These are phyloP conservation scores for Coemansia sp. DNA, from an alignment of 192 early-diverging fungal species.

Conservation along the genomic window DNA sequence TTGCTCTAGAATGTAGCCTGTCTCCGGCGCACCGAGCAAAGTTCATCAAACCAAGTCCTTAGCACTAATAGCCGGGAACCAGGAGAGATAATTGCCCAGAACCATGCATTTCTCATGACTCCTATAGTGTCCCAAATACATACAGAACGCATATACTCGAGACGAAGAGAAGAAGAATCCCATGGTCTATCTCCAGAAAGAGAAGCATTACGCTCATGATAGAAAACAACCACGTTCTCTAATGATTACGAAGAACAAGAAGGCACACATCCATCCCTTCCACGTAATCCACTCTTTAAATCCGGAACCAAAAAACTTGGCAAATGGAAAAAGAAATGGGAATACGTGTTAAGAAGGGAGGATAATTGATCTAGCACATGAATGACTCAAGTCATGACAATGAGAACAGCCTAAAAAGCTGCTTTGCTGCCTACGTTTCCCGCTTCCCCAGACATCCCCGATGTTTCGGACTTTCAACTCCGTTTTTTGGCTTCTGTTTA, in stretches of 20 bases:
- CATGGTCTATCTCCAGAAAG: background rate
- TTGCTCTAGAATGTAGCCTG: constrained; percentile 28
- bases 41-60: background rate
- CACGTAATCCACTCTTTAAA: background rate
- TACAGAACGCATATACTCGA: background rate
- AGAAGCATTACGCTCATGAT: background rate
- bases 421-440: constrained; percentile 32
- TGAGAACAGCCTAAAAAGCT: constrained; percentile 48
- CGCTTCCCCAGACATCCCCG: background rate
- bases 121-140: background rate
- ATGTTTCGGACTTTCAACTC: no score
- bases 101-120: constrained; percentile 4
- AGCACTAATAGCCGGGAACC: background rate
- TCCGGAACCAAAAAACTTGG: background rate
- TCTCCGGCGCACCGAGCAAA: constrained; percentile 16
- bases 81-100: background rate
- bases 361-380: constrained; percentile 41
- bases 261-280: background rate
- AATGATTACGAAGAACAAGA: background rate
- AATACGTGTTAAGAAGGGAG: background rate
- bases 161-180: constrained; percentile 9
- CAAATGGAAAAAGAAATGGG: background rate
- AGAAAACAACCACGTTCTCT: background rate
- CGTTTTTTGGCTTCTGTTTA: no score
- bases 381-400: constrained; percentile 57